Percentiles rank a stretch among this genome's conserved stretches.
Conservation (phyloP, 805 yeast genomes). For the Saccharomycopsis synnaedendra region DNA sequence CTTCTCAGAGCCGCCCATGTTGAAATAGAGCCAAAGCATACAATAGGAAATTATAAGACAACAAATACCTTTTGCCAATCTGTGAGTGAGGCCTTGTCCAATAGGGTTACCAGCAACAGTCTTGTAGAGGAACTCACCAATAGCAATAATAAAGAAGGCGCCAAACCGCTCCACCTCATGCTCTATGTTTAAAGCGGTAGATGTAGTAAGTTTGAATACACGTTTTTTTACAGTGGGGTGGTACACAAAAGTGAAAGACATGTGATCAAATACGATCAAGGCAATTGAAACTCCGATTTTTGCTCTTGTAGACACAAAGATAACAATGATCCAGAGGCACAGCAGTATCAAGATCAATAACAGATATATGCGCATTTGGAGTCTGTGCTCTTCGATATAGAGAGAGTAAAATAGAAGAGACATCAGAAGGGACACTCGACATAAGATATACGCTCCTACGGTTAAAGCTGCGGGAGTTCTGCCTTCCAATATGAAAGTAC, state of each 20-base stretch:
- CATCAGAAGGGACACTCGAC: constrained; percentile 26
- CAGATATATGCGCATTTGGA: constrained; percentile 35
- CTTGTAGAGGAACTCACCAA: constrained; percentile 51
- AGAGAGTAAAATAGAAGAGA: constrained; percentile 27
- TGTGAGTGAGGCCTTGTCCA: constrained; percentile 32
- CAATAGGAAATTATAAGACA: constrained; percentile 36
- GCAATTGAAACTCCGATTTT: constrained; percentile 35
- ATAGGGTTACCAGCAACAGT: constrained; percentile 39
- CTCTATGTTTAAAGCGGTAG: constrained; percentile 55
- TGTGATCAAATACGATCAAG: constrained; percentile 31
- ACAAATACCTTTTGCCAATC: constrained; percentile 37
- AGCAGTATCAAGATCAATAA: constrained; percentile 24
- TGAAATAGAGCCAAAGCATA: constrained; percentile 41
- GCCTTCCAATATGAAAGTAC: constrained; percentile 27
- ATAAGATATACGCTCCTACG: constrained; percentile 29
- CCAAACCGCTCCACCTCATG: constrained; percentile 54
- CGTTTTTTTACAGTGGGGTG: constrained; percentile 36
- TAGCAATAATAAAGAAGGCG: constrained; percentile 50
- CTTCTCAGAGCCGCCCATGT: constrained; percentile 36
- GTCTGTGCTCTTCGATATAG: constrained; percentile 37
- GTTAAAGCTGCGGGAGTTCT: constrained; percentile 27
- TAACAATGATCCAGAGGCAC: constrained; percentile 39
- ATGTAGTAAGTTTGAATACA: constrained; percentile 29
- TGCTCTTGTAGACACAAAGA: constrained; percentile 34
- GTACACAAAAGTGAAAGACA: constrained; percentile 26